Evolutionary conservation across 495 filamentous ascomycete species (phyloP).

Genomic region (Aspergillus coremiiformis): DNA sequence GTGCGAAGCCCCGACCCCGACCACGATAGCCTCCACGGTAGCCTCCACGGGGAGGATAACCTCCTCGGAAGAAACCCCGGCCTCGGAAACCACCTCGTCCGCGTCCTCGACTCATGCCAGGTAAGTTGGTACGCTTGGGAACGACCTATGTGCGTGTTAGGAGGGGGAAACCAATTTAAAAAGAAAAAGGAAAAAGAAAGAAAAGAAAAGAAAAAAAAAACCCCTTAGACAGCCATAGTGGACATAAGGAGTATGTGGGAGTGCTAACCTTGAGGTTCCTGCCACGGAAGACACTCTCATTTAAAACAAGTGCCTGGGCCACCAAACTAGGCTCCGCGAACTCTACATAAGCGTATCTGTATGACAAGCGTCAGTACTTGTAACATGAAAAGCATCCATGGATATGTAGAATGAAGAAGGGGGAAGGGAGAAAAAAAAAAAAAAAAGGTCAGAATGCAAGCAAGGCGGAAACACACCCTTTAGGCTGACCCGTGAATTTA

Average conservation of each 20-base stretch:
- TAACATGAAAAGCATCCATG: slow-evolving; percentile 23
- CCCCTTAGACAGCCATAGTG: not conserved
- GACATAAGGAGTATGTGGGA: not conserved
- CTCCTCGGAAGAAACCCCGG: slow-evolving; percentile 52
- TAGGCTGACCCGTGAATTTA: slow-evolving; percentile 96
- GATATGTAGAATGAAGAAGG: not conserved
- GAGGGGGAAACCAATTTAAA: too few species aligned
- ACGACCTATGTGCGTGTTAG: slow-evolving; percentile 53
- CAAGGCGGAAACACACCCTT: slow-evolving; percentile 62
- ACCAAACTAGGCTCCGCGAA: slow-evolving; percentile 94
- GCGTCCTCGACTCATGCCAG: slow-evolving; percentile 80
- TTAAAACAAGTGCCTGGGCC: slow-evolving; percentile 85
- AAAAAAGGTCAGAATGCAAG: not conserved
- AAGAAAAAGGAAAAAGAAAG: too few species aligned
- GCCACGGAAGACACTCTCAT: slow-evolving; percentile 94
- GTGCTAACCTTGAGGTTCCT: slow-evolving; percentile 78
- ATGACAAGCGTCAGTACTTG: slow-evolving; percentile 35
- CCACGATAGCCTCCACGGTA: slow-evolving; percentile 77
- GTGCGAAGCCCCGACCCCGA: slow-evolving; percentile 70
- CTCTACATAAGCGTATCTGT: slow-evolving; percentile 97
- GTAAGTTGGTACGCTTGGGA: slow-evolving; percentile 94
- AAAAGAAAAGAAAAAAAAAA: too few species aligned
- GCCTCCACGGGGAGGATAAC: slow-evolving; percentile 60
- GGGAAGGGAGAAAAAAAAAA: not conserved
- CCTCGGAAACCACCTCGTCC: slow-evolving; percentile 64